These are phyloP conservation scores for Cladophialophora bantiana DNA, from an alignment of 2,329 filamentous ascomycete genomes.

Conservation along the genomic window DNA sequence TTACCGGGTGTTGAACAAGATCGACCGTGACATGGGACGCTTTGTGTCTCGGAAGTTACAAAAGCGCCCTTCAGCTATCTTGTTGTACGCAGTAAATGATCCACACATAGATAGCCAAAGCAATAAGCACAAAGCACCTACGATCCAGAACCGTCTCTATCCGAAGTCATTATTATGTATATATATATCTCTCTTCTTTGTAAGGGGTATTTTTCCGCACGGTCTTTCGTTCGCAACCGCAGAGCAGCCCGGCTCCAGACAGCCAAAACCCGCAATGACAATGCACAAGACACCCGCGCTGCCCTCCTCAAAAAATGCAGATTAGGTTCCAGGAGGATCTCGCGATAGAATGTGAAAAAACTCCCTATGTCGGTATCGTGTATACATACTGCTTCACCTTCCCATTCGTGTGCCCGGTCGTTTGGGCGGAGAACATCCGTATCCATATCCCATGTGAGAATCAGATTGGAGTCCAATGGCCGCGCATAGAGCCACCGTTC, in stretches of 20 bases:
- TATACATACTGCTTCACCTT: background rate
- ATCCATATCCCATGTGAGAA: background rate
- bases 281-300: background rate
- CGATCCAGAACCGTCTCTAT: background rate
- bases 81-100: slow-evolving; percentile 15
- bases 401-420: background rate
- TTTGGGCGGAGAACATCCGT: background rate
- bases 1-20: background rate
- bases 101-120: slow-evolving; percentile 17
- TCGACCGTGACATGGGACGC: background rate
- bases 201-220: slow-evolving; percentile 4
- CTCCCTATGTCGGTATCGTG: background rate
- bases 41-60: background rate
- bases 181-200: too few species aligned
- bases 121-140: slow-evolving; percentile 7
- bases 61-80: slow-evolving; percentile 9
- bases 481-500: background rate
- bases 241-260: background rate
- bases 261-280: background rate
- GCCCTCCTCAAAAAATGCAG: background rate
- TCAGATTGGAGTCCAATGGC: too few species aligned
- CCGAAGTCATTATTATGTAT: background rate
- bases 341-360: background rate
- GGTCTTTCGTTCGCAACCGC: background rate
- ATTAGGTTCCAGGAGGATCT: background rate